These are phyloP conservation scores for Apiotrichum mycotoxinovorans DNA, from an alignment of 1,284 basidiomycete genomes.

Conservation along the genomic window DNA sequence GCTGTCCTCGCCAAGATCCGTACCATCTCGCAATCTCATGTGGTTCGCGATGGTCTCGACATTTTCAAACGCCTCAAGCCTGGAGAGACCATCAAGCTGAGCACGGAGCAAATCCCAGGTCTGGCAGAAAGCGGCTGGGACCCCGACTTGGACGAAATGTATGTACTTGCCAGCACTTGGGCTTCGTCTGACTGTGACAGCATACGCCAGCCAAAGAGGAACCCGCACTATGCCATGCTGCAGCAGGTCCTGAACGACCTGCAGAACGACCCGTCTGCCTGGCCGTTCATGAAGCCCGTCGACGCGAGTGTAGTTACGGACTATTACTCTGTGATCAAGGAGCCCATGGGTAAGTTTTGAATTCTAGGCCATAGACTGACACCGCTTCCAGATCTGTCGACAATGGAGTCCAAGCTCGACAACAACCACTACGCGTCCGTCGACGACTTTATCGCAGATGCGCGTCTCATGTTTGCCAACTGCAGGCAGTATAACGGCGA, in stretches of 20 bases:
- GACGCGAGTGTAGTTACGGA: conserved; percentile 78
- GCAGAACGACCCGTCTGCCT: conserved; percentile 73
- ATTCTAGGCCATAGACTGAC: not conserved
- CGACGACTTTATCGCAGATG: conserved; percentile 75
- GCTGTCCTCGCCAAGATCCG: conserved; percentile 86
- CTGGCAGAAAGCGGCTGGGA: conserved; percentile 93
- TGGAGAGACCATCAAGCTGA: conserved; percentile 36
- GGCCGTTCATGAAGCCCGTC: conserved; percentile 66
- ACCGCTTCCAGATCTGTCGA: conserved; percentile 71
- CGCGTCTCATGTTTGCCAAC: conserved; percentile 83
- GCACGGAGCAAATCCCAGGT: conserved; percentile 70
- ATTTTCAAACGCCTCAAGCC: conserved; percentile 62
- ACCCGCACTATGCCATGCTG: conserved; percentile 63
- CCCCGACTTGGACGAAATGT: conserved; percentile 75
- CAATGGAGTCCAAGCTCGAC: conserved; percentile 90
- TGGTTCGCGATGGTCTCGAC: conserved; percentile 77
- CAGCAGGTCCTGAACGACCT: conserved; percentile 80
- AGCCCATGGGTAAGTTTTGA: conserved; percentile 81
- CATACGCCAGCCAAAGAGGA: conserved; percentile 56
- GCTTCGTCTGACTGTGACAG: conserved; percentile 26
- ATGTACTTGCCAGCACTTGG: conserved; percentile 36
- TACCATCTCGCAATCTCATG: conserved; percentile 78
- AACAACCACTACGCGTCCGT: conserved; percentile 68
- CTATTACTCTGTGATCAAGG: conserved; percentile 85
- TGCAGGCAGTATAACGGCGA: conserved; percentile 87